Percentiles rank a stretch among this genome's conserved stretches.
These are phyloP conservation scores for Yarrowia sp. DNA, from an alignment of 805 yeast genomes.

Conservation along the genomic window DNA sequence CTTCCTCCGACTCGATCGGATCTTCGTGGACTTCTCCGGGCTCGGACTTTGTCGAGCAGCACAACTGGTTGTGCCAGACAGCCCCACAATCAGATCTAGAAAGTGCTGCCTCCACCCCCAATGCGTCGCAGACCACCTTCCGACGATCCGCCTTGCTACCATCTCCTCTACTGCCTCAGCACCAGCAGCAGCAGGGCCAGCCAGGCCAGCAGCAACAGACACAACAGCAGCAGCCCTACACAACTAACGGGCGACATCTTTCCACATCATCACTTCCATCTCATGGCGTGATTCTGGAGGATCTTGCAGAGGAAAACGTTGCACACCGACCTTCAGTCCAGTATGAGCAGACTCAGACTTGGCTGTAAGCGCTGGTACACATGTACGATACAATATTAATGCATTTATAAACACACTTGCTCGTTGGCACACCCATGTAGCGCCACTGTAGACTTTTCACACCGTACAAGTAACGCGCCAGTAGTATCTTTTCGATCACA, in stretches of 20 bases:
- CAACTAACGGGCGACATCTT: slow-evolving; percentile 14
- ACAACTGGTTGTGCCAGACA: slow-evolving; percentile 44
- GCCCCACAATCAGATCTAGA: slow-evolving; percentile 9
- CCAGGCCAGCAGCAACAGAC: slow-evolving; percentile 3
- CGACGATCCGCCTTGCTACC: slow-evolving; percentile 42
- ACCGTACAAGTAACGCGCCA: too few species aligned
- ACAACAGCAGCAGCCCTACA: slow-evolving; percentile 6
- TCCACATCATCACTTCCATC: slow-evolving; percentile 35
- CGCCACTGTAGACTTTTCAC: not conserved
- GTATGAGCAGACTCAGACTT: slow-evolving; percentile 4
- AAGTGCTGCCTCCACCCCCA: slow-evolving; percentile 33
- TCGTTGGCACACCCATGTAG: not conserved
- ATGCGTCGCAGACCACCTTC: slow-evolving; percentile 1
- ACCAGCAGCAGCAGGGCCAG: slow-evolving; percentile 5
- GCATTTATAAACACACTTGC: slow-evolving; percentile 6
- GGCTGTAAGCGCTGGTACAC: not conserved
- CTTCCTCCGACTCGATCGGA: slow-evolving; percentile 43
- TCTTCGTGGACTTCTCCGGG: slow-evolving; percentile 43
- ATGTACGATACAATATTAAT: slow-evolving; percentile 11
- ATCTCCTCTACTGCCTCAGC: slow-evolving; percentile 39
- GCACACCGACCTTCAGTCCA: not conserved
- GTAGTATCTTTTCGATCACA: too few species aligned
- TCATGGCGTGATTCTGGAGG: slow-evolving; percentile 39
- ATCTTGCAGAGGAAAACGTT: slow-evolving; percentile 39
- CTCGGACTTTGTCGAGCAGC: slow-evolving; percentile 46